Evolutionary conservation across 2,329 filamentous ascomycete species (phyloP).

Genomic region (Cercospora sp.): DNA sequence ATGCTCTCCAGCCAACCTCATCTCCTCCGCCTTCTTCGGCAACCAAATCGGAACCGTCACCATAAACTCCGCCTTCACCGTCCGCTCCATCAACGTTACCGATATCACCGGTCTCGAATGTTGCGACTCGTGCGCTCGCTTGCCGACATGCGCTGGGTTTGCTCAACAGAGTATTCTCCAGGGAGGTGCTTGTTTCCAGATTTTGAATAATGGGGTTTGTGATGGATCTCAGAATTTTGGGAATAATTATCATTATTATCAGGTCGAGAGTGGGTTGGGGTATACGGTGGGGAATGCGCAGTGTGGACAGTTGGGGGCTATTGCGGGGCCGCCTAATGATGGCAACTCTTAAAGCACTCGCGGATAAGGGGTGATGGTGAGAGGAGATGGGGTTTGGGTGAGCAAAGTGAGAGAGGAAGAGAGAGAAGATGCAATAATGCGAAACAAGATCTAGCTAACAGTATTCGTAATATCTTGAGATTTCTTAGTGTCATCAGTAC

Average conservation of each 20-base stretch:
- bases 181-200: constrained; percentile 7
- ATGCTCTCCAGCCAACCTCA: constrained; percentile 3
- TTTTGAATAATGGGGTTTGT: constrained; percentile 10
- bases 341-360: not conserved
- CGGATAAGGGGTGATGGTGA: no score
- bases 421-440: not conserved
- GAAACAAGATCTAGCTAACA: not conserved
- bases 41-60: constrained; percentile 18
- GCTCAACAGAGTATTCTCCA: constrained; percentile 1
- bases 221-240: constrained; percentile 5
- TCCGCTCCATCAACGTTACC: constrained; percentile 10
- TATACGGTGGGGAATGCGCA: constrained; percentile 19
- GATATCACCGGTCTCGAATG: constrained; percentile 10
- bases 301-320: constrained; percentile 11
- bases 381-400: not conserved
- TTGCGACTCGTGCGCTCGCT: constrained; percentile 1
- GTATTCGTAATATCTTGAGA: not conserved
- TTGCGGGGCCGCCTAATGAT: constrained; percentile 6
- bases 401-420: not conserved
- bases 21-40: constrained; percentile 10
- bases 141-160: constrained; percentile 14
- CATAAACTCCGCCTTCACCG: constrained; percentile 8
- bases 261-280: not conserved
- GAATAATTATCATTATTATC: constrained; percentile 13
- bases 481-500: not conserved